Percentiles rank a stretch among this genome's conserved stretches.
Evolutionary conservation across 169 alveolate species (phyloP).

Genomic region (Toxoplasma gondii): DNA sequence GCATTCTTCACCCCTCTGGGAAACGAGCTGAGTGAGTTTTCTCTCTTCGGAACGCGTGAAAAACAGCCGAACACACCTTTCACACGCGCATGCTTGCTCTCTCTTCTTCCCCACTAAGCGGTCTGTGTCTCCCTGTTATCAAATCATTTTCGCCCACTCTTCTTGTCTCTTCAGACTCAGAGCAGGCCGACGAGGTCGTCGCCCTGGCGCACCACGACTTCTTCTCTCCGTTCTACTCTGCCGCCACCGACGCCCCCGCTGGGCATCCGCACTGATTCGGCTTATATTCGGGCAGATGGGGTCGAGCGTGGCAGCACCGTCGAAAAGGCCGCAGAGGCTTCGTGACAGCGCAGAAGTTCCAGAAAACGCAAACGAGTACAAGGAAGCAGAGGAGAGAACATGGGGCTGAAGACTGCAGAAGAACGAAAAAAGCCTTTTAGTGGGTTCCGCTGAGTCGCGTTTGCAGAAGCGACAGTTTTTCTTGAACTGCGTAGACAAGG

Average conservation of each 20-base stretch:
- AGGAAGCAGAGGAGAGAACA: no score
- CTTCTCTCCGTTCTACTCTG: constrained; percentile 11
- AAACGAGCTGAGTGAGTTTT: neutral
- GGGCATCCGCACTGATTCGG: no score
- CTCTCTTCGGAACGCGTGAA: neutral
- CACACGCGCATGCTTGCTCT: neutral
- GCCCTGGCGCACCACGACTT: constrained; percentile 7
- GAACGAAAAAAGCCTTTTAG: no score
- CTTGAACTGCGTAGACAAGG: no score
- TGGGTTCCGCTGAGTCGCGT: no score
- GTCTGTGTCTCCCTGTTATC: neutral
- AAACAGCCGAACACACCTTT: neutral
- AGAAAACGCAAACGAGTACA: no score
- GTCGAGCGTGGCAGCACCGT: neutral
- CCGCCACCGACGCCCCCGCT: neutral
- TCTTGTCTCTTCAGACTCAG: neutral
- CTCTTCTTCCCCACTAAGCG: neutral
- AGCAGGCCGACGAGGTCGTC: constrained; percentile 13
- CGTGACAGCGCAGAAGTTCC: no score
- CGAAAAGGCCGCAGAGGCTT: no score
- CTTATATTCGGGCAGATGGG: no score
- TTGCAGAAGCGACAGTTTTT: no score
- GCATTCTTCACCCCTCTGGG: constrained; percentile 3
- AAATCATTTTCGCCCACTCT: neutral
- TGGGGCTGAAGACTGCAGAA: no score